Evolutionary conservation across 2,329 filamentous ascomycete genomes (phyloP).

Genomic region (Clonostachys byssicola): DNA sequence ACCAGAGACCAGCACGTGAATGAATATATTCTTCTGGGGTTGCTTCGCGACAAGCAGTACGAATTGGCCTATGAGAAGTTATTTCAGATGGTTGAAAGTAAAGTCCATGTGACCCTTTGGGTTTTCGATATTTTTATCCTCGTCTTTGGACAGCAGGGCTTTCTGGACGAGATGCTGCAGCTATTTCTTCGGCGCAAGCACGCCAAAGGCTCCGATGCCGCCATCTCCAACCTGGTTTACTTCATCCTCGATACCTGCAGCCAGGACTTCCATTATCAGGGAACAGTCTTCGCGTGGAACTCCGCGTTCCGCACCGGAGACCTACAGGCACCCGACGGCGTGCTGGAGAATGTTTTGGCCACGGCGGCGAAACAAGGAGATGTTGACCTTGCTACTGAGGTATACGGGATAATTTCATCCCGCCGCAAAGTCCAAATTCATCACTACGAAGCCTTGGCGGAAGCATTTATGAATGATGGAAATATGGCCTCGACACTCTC

Average conservation of each 20-base stretch:
- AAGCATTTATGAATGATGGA: conserved; percentile 57
- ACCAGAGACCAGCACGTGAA: conserved; percentile 48
- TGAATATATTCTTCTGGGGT: conserved; percentile 65
- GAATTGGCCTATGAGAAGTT: conserved; percentile 74
- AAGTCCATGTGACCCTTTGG: conserved; percentile 61
- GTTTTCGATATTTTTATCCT: conserved; percentile 75
- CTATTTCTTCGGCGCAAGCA: conserved; percentile 56
- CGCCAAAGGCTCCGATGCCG: conserved; percentile 23
- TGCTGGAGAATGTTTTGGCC: conserved; percentile 65
- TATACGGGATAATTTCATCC: conserved; percentile 46
- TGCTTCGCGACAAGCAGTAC: conserved; percentile 77
- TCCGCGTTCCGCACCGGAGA: conserved; percentile 45
- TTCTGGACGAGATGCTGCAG: conserved; percentile 72
- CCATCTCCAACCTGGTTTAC: conserved; percentile 56
- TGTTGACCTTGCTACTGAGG: conserved; percentile 62
- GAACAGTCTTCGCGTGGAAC: conserved; percentile 69
- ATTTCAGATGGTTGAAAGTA: conserved; percentile 58
- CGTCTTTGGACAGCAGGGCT: conserved; percentile 65
- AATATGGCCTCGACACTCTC: conserved; percentile 65
- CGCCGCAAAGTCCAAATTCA: conserved; percentile 50
- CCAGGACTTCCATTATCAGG: conserved; percentile 55
- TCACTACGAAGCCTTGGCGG: conserved; percentile 78
- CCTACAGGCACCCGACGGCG: conserved; percentile 48
- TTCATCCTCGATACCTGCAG: conserved; percentile 75
- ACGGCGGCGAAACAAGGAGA: conserved; percentile 69